phyloP scores from a whole-genome alignment of 176 grass and related monocot genomes.

The Bolboschoenus planiculmis region DNA sequence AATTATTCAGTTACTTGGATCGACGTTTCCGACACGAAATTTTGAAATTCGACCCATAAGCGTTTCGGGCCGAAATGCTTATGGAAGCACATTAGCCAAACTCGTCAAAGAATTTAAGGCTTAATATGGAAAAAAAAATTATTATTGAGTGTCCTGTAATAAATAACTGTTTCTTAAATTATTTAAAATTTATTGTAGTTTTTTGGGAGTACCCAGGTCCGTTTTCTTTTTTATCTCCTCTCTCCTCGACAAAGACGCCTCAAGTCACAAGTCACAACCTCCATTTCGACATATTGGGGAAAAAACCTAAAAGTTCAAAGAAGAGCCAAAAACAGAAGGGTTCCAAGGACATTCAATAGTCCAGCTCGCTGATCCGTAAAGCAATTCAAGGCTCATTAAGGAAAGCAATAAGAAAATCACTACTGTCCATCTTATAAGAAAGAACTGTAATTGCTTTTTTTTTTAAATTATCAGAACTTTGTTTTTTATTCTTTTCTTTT shows the following conservation, averaged over 20 bases:
- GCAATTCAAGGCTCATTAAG: not conserved
- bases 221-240: not conserved
- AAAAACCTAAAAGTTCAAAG: not conserved
- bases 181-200: not conserved
- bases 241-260: not conserved
- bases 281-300: not conserved
- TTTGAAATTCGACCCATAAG: too few species aligned
- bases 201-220: not conserved
- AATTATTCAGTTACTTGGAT: too few species aligned
- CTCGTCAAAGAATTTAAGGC: not conserved
- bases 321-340: not conserved
- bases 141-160: not conserved
- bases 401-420: not conserved
- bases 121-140: not conserved
- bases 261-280: not conserved
- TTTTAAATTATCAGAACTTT: not conserved
- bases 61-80: too few species aligned
- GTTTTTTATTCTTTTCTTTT: not conserved
- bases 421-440: not conserved
- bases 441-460: not conserved
- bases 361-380: slow-evolving; percentile 61
- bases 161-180: not conserved
- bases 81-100: too few species aligned
- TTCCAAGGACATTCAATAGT: slow-evolving; percentile 62
- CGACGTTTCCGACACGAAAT: too few species aligned